Conservation (phyloP, 768 basidiomycete species). For the Tylopilus felleus region DNA sequence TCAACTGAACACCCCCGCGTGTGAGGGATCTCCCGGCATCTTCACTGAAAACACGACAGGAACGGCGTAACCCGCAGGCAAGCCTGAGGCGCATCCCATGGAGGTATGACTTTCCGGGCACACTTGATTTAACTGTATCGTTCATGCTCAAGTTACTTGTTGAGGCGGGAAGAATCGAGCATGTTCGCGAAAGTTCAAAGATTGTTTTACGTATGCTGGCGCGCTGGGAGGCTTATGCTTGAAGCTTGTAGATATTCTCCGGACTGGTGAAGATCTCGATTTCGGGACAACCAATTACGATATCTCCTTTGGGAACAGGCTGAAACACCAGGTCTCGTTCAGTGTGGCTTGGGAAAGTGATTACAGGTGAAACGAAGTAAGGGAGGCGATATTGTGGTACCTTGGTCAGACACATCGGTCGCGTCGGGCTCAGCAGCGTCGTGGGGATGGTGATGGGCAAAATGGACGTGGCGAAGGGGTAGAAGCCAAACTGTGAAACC, state of each 20-base stretch:
- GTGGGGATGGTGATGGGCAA: not conserved
- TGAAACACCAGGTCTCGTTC: slow-evolving; percentile 1
- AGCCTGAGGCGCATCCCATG: not conserved
- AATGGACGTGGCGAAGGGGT: not conserved
- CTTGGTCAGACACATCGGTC: not conserved
- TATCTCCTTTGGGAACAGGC: not conserved
- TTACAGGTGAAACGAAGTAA: not conserved
- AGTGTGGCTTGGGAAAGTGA: not conserved
- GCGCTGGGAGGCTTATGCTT: not conserved
- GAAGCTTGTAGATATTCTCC: not conserved
- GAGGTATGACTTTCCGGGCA: slow-evolving; percentile 2
- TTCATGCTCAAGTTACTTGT: not conserved
- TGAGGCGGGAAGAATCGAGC: slow-evolving; percentile 1
- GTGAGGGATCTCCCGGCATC: too few relatives aligned
- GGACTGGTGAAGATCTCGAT: slow-evolving; percentile 3
- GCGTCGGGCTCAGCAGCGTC: not conserved
- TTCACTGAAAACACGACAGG: too few relatives aligned
- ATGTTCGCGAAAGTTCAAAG: not conserved
- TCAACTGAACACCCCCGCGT: too few relatives aligned
- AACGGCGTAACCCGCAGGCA: too few relatives aligned
- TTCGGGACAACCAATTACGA: not conserved
- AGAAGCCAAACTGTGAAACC: not conserved
- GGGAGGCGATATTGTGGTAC: not conserved
- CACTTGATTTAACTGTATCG: not conserved
- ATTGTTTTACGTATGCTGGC: slow-evolving; percentile 2